Evolutionary conservation across 2,329 filamentous ascomycete species (phyloP), one percentile per base, ranked within the genome.

Genomic region (Teratosphaeria destructans): DNA sequence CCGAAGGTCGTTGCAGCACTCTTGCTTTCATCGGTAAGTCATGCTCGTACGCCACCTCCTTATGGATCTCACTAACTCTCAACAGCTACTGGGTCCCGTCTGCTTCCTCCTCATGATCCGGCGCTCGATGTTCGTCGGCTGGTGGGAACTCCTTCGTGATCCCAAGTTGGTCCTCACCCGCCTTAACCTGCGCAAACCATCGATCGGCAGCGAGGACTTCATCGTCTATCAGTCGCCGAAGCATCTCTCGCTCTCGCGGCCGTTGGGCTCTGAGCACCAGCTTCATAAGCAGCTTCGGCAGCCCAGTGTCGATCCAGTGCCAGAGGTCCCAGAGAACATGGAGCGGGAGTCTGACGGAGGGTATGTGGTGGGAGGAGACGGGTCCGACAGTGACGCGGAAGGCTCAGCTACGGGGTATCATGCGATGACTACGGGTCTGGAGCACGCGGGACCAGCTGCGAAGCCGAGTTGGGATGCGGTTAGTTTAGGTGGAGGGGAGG

Each of bases 21-120:
- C 56, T 77, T 92, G 54, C 79, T 94, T 14, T 77, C 94, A 10
- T 82, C 85, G 26, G 85, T 91, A 77, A 77, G 85, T 78, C 49
- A 52, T 12, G 52, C 65, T 68, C 73, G 66, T 7, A 55, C 65
- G 56, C 52, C 23, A 55, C 34, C 54, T 11, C 11, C 16, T 19
- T 19, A 2, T 12, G 14, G 16, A 23, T 32, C 8, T n/a, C 52
- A 26, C 37, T 57, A 52, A 57, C 39, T 16, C 34, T 23, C 23
- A 11, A 53, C 52, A 89, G 86, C 80, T 87, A 66, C 90, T 91
- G 67, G 89, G 89, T 12, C 76, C 93, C 59, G 92, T 88, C 86
- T 83, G 88, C 52, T 76, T 90, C 52, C 73, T 92, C 60, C 82
- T 94, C 60, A 82, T 93, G 52, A 87, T 88, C 54, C 86, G 89